Evolutionary conservation across 768 basidiomycete species (phyloP).

Genomic region (Fistulinella prunicolor): DNA sequence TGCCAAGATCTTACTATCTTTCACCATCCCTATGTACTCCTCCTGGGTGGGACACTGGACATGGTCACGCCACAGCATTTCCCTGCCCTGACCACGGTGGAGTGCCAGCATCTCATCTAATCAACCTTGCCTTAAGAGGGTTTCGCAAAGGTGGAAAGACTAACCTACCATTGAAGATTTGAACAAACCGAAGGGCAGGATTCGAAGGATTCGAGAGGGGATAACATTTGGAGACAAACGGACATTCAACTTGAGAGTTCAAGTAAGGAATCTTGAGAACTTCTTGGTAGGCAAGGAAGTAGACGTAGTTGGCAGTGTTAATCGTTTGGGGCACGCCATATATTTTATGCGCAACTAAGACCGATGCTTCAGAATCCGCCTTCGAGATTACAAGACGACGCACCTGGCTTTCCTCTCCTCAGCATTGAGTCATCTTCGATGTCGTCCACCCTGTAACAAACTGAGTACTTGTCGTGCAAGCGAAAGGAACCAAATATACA

Average conservation of each 20-base stretch:
- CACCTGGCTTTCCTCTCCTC: slow-evolving; percentile 81
- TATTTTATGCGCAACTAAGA: slow-evolving; percentile 90
- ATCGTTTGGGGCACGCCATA: slow-evolving; percentile 96
- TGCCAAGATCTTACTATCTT: slow-evolving; percentile 63
- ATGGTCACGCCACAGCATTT: slow-evolving; percentile 90
- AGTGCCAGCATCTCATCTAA: slow-evolving; percentile 70
- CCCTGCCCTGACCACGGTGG: slow-evolving; percentile 92
- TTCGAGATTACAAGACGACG: background rate
- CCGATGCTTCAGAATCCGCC: background rate
- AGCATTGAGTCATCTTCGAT: slow-evolving; percentile 93
- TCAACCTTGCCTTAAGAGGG: background rate
- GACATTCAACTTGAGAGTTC: slow-evolving; percentile 6
- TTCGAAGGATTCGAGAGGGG: background rate
- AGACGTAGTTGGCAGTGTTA: slow-evolving; percentile 95
- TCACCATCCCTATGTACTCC: slow-evolving; percentile 94
- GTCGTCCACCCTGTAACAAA: slow-evolving; percentile 72
- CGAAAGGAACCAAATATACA: slow-evolving; percentile 49
- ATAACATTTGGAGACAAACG: slow-evolving; percentile 39
- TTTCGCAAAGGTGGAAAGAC: background rate
- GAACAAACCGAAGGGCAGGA: slow-evolving; percentile 51
- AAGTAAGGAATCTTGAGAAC: slow-evolving; percentile 42
- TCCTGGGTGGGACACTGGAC: slow-evolving; percentile 90
- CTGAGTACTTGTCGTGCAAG: background rate
- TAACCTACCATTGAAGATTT: slow-evolving; percentile 67
- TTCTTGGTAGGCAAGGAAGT: slow-evolving; percentile 90